Conservation (phyloP, 176 grass and related monocot species). For the Melocanna baccifera region DNA sequence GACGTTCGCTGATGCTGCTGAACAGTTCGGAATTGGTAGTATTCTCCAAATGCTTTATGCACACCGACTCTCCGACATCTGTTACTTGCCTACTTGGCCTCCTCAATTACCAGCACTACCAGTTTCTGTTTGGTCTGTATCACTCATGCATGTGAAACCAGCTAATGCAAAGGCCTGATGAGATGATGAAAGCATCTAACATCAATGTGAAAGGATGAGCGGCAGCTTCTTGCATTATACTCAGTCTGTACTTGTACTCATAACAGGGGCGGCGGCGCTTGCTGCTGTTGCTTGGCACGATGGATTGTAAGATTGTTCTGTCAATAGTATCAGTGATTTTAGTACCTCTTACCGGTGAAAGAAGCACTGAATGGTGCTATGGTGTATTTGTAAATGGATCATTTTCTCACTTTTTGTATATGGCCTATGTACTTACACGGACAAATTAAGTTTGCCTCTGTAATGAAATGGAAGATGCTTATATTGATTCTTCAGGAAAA, state of each 20-base stretch:
- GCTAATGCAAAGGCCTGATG: background rate
- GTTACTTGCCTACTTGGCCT: background rate
- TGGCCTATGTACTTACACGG: background rate
- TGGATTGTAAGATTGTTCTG: background rate
- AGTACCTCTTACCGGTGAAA: slow-evolving; percentile 33
- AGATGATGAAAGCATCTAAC: background rate
- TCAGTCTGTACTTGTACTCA: background rate
- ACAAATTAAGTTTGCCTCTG: background rate
- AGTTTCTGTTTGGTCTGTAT: background rate
- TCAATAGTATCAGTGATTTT: background rate
- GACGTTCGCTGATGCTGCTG: background rate
- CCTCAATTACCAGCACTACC: background rate
- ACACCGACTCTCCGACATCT: background rate
- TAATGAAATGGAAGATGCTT: background rate
- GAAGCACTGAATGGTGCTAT: slow-evolving; percentile 46
- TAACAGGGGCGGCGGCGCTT: background rate
- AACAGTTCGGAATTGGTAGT: background rate
- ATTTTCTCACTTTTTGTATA: background rate
- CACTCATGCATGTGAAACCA: background rate
- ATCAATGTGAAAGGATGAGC: background rate
- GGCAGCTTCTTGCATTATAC: background rate
- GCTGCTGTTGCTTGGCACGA: slow-evolving; percentile 5
- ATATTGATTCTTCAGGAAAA: background rate
- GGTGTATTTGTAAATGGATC: background rate
- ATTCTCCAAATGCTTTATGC: background rate